Percentiles rank a stretch among this genome's conserved stretches.
Conservation (phyloP, 768 basidiomycete species). For the Termitomyces sp. region DNA sequence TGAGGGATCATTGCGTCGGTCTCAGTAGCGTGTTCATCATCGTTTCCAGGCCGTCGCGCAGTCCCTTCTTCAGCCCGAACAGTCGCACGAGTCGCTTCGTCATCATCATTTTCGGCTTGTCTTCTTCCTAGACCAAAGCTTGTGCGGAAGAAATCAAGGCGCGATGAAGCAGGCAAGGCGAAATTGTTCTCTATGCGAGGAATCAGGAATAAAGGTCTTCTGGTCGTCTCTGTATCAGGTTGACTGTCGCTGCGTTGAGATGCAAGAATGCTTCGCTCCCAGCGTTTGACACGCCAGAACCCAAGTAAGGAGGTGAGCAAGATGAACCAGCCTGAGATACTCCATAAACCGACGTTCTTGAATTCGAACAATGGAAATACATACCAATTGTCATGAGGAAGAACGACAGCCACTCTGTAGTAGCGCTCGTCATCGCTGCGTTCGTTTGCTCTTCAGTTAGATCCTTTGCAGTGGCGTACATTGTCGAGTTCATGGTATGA, state of each 20-base stretch:
- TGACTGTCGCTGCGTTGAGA: conserved; percentile 43
- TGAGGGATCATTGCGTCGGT: conserved; percentile 38
- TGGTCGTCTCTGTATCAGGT: conserved; percentile 14
- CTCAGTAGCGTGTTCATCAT: conserved; percentile 24
- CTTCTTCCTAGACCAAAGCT: conserved; percentile 39
- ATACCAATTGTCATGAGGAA: conserved; percentile 85
- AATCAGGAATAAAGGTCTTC: conserved; percentile 20
- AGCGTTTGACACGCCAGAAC: conserved; percentile 87
- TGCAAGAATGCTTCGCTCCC: conserved; percentile 74
- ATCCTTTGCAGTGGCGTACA: conserved; percentile 10
- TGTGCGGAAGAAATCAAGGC: conserved; percentile 38
- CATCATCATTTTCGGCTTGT: conserved; percentile 22
- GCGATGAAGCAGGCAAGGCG: conserved; percentile 34
- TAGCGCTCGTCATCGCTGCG: conserved; percentile 53
- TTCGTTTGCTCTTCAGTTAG: conserved; percentile 34
- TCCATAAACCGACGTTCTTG: not conserved
- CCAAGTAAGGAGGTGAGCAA: conserved; percentile 88
- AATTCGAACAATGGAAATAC: conserved; percentile 14
- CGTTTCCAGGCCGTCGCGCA: conserved; percentile 6
- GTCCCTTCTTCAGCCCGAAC: conserved; percentile 28
- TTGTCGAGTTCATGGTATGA: conserved; percentile 11
- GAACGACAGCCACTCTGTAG: conserved; percentile 94
- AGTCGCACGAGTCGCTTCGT: conserved; percentile 20
- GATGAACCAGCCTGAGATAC: conserved; percentile 68
- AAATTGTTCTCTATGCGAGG: conserved; percentile 38